phyloP scores from a whole-genome alignment of 2,329 filamentous ascomycete species.

The Coniochaeta sp. region DNA sequence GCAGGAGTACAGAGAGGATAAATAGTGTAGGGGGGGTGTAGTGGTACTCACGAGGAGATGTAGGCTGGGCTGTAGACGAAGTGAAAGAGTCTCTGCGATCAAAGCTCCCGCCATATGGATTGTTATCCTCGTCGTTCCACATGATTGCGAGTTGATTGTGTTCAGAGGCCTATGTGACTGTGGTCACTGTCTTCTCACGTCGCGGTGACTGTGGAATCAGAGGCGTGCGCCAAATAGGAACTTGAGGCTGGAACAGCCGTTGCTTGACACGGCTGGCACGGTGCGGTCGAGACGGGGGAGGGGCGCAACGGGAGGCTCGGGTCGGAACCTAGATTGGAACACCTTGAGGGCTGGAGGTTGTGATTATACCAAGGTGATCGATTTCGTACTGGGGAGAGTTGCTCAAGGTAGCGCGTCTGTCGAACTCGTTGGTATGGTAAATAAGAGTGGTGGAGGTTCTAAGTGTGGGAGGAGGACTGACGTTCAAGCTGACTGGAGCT shows the following conservation, averaged over 20 bases:
- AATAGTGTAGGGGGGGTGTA: no score
- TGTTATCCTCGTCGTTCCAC: conserved; percentile 99
- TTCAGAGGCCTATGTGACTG: neutral
- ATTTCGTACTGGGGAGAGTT: no score
- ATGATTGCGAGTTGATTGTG: conserved; percentile 40
- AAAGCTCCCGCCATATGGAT: conserved; percentile 88
- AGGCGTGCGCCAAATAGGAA: neutral
- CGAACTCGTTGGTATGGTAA: no score
- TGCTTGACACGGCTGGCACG: no score
- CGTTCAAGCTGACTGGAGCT: no score
- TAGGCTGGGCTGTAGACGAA: conserved; percentile 58
- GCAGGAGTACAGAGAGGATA: neutral
- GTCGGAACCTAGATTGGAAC: neutral
- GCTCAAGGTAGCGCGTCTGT: no score
- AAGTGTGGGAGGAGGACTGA: no score
- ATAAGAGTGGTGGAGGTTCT: no score
- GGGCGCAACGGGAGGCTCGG: neutral
- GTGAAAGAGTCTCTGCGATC: conserved; percentile 76
- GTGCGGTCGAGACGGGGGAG: neutral
- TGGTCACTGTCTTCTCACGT: neutral
- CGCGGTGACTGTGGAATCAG: neutral
- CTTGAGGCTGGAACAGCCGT: no score
- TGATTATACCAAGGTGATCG: no score
- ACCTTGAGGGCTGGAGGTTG: no score
- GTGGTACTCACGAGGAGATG: conserved; percentile 59